These are phyloP conservation scores for Fusarium decemcellulare DNA, from an alignment of 2,329 filamentous ascomycete genomes.

Conservation along the genomic window DNA sequence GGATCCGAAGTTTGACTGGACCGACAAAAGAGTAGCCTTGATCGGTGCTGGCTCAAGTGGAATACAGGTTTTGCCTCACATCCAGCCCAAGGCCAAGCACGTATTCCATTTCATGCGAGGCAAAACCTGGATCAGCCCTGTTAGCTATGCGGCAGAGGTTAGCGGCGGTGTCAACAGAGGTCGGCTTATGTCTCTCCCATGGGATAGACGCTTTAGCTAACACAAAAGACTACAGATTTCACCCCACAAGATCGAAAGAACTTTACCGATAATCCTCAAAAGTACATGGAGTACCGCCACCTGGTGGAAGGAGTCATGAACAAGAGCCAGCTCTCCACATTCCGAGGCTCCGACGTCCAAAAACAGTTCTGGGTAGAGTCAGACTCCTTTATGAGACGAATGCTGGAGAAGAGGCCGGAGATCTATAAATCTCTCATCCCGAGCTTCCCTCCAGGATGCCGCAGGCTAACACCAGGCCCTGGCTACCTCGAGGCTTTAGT, in stretches of 20 bases:
- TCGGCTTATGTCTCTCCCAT: neutral
- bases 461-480: conserved; percentile 9
- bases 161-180: conserved; percentile 6
- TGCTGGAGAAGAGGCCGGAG: neutral
- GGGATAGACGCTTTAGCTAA: neutral
- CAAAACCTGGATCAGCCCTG: conserved; percentile 21
- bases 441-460: conserved; percentile 5
- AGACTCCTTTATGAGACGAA: conserved; percentile 7
- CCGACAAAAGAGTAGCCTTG: neutral
- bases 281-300: conserved; percentile 13
- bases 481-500: conserved; percentile 19
- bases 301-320: conserved; percentile 18
- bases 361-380: conserved; percentile 15
- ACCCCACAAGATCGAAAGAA: neutral
- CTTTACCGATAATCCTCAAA: conserved; percentile 3
- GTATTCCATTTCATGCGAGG: conserved; percentile 15
- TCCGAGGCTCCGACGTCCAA: conserved; percentile 10
- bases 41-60: conserved; percentile 10
- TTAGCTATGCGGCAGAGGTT: conserved; percentile 6
- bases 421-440: conserved; percentile 5
- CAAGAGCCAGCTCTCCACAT: conserved; percentile 17
- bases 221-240: neutral
- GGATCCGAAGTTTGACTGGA: neutral
- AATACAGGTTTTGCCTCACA: conserved; percentile 10
- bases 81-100: conserved; percentile 6